Percentiles rank a stretch among this genome's conserved stretches.
Conservation (phyloP, 2,329 filamentous ascomycete genomes). For the Dactylella cylindrospora region DNA sequence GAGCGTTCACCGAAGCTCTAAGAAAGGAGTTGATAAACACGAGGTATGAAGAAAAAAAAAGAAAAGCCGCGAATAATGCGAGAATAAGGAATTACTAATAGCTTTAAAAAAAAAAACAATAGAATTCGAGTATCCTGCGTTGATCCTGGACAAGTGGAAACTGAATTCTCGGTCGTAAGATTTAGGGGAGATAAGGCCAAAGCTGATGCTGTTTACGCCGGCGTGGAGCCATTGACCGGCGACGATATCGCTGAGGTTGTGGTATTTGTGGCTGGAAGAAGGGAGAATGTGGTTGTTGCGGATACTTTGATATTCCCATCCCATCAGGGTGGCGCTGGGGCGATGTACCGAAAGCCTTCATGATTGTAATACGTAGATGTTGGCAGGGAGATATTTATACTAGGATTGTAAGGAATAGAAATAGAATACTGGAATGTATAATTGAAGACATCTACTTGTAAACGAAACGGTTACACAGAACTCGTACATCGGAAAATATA, state of each 20-base stretch:
- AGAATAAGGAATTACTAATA: too few species aligned
- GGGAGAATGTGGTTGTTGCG: constrained; percentile 87
- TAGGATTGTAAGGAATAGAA: too few species aligned
- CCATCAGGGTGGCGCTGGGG: constrained; percentile 61
- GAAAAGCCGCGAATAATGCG: too few species aligned
- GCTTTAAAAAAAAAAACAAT: neutral
- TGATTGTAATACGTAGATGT: neutral
- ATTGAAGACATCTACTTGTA: too few species aligned
- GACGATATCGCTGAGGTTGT: constrained; percentile 90
- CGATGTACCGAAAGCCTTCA: constrained; percentile 45
- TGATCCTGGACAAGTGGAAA: constrained; percentile 91
- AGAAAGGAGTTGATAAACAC: constrained; percentile 78
- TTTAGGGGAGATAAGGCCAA: constrained; percentile 87
- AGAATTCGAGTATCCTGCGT: constrained; percentile 78
- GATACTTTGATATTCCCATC: constrained; percentile 85
- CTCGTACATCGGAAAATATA: too few species aligned
- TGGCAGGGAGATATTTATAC: neutral
- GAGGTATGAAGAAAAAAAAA: constrained; percentile 6
- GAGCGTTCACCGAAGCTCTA: constrained; percentile 78
- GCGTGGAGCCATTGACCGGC: constrained; percentile 77
- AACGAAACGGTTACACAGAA: too few species aligned
- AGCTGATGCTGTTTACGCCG: constrained; percentile 84
- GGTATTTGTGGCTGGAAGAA: constrained; percentile 78
- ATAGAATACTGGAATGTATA: too few species aligned
- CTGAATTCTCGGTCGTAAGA: constrained; percentile 84